A percentile compares a stretch with the other conserved stretches of the same genome.
phyloP scores from a whole-genome alignment of 768 basidiomycete species.

The Tylopilus sp. region DNA sequence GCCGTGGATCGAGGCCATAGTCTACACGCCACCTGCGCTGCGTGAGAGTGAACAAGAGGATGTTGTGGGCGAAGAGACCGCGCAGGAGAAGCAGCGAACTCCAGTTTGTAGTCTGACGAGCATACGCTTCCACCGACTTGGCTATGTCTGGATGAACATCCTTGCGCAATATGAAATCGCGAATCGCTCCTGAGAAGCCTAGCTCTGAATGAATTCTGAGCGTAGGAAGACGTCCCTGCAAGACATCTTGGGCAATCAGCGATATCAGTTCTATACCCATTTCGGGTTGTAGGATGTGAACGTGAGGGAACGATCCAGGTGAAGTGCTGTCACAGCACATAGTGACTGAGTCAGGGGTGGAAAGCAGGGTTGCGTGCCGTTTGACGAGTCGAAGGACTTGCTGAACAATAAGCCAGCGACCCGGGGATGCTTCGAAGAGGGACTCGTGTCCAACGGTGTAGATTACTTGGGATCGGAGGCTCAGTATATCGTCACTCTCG shows the following conservation, averaged over 20 bases:
- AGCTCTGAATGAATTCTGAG: not conserved
- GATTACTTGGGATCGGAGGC: conserved; percentile 23
- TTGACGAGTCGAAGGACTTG: conserved; percentile 29
- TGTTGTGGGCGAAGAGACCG: conserved; percentile 32
- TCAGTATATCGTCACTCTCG: not conserved
- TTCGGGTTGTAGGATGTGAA: conserved; percentile 18
- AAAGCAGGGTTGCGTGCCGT: not conserved
- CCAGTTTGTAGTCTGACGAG: not conserved
- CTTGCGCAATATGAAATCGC: conserved; percentile 21
- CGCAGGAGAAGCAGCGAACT: conserved; percentile 30
- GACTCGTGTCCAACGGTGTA: conserved; percentile 32
- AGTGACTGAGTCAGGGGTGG: not conserved
- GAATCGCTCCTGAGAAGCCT: conserved; percentile 7
- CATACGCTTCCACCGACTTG: not conserved
- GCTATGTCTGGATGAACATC: not conserved
- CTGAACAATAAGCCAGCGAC: conserved; percentile 34
- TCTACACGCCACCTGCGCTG: conserved; percentile 27
- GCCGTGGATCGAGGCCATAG: not conserved
- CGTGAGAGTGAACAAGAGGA: conserved; percentile 28
- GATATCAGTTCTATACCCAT: conserved; percentile 11
- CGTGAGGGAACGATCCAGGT: conserved; percentile 17
- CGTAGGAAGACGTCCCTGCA: not conserved
- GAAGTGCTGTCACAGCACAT: not conserved
- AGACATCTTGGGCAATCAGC: not conserved
- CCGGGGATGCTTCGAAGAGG: conserved; percentile 28